A percentile compares a stretch with the other conserved stretches of the same genome.
Evolutionary conservation across 208 protist genomes (phyloP).

Genomic region (Trichomonas tenax): DNA sequence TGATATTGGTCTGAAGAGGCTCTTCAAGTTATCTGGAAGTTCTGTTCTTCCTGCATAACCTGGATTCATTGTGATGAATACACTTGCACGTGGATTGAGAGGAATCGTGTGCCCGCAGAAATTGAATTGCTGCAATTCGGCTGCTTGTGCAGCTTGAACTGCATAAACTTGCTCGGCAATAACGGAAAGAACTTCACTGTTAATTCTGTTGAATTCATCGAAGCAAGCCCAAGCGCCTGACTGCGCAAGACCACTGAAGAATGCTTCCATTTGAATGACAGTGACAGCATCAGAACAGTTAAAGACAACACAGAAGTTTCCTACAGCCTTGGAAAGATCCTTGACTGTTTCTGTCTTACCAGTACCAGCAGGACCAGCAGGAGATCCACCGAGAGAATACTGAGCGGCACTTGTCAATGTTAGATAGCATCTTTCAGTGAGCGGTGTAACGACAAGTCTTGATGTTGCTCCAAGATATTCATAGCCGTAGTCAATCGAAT

Average conservation of each 20-base stretch:
- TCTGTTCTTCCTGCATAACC: slow-evolving; percentile 93
- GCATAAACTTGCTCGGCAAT: slow-evolving; percentile 84
- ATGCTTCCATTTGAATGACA: slow-evolving; percentile 74
- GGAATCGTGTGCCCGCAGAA: slow-evolving; percentile 71
- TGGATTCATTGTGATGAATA: slow-evolving; percentile 98
- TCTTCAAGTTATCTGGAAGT: slow-evolving; percentile 89
- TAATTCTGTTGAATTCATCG: slow-evolving; percentile 95
- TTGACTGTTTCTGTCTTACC: slow-evolving; percentile 58
- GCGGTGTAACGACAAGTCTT: slow-evolving; percentile 50
- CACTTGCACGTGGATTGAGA: slow-evolving; percentile 72
- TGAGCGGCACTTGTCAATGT: slow-evolving; percentile 55
- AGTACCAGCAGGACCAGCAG: slow-evolving; percentile 53
- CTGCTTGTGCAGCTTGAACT: slow-evolving; percentile 76
- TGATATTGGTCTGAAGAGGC: slow-evolving; percentile 85
- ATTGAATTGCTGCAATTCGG: slow-evolving; percentile 63
- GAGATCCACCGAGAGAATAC: slow-evolving; percentile 48
- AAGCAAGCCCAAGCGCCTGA: slow-evolving; percentile 89
- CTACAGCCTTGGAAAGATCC: slow-evolving; percentile 52
- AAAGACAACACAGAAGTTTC: slow-evolving; percentile 55
- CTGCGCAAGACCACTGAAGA: slow-evolving; percentile 83
- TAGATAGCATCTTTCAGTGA: slow-evolving; percentile 55
- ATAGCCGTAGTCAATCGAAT: slow-evolving; percentile 40
- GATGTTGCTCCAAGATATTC: slow-evolving; percentile 46
- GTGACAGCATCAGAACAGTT: slow-evolving; percentile 55
- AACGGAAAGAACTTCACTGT: slow-evolving; percentile 93